phyloP scores from a whole-genome alignment of 2,329 filamentous ascomycete genomes.

The Fusarium hostae region DNA sequence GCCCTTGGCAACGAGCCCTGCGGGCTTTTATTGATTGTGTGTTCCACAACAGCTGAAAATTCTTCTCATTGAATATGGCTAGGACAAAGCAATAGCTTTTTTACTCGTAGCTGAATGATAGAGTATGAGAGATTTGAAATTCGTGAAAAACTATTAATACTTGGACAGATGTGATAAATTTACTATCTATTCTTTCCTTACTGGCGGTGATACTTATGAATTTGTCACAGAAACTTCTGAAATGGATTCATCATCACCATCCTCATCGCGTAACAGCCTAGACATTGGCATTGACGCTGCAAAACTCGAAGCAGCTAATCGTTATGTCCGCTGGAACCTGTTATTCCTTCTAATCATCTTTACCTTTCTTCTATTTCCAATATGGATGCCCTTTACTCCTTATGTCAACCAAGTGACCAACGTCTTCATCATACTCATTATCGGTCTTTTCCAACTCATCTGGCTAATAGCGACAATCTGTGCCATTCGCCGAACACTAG shows the following conservation, averaged over 20 bases:
- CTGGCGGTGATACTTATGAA: too few relatives aligned
- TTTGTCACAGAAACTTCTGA: not conserved
- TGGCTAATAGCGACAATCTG: conserved; percentile 31
- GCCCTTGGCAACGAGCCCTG: not conserved
- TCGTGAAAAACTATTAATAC: not conserved
- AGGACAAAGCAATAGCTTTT: not conserved
- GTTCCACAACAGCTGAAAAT: not conserved
- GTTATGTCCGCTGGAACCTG: conserved; percentile 32
- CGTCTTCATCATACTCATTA: conserved; percentile 12
- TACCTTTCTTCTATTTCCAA: conserved; percentile 26
- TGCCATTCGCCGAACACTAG: conserved; percentile 31
- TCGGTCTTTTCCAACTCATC: conserved; percentile 27
- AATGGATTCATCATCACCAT: conserved; percentile 11
- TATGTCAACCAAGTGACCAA: conserved; percentile 30
- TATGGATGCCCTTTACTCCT: conserved; percentile 27
- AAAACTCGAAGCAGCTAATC: conserved; percentile 29
- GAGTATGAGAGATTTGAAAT: not conserved
- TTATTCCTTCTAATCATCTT: conserved; percentile 21
- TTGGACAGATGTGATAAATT: not conserved
- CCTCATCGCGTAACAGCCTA: conserved; percentile 6
- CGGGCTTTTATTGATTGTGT: not conserved
- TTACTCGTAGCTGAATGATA: not conserved
- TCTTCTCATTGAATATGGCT: not conserved
- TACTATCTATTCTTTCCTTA: not conserved
- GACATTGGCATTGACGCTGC: conserved; percentile 19